Evolutionary conservation across 1,284 basidiomycete genomes (phyloP), one percentile per base, ranked within the genome.

Genomic region (Ceraceosorus bombacis): DNA sequence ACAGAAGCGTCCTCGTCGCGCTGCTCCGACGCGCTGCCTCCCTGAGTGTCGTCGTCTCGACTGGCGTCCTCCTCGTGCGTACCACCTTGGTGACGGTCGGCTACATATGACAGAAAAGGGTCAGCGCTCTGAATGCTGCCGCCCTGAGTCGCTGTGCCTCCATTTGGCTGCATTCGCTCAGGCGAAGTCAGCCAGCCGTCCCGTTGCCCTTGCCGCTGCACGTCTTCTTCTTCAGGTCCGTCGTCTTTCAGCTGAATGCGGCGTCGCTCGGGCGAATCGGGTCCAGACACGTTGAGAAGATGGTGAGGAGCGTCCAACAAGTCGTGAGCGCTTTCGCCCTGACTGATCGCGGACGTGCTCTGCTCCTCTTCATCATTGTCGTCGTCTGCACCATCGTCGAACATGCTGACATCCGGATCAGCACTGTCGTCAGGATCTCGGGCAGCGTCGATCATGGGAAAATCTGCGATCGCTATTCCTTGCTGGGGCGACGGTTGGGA

Each of bases 301-400:
- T 69, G 68, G 53, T 71, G 67, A 39, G 69, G 64, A 51, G 62
- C 62, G 13, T 69, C 63, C 10, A 62, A 40, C 53, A 37, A 10
- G 40, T 41, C 40, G 40, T 41, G 46, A 48, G 2, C 12, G 46
- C 46, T 12, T 48, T 56, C 36, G 41, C 36, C 41, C 41, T 17
- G 53, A 10, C 53, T 10, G 53, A 27, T 41, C 38, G 15, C 17
- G 13, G 39, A 10, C 37, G 37, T 41, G 13, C 12, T 9, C 13
- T 36, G 36, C 9, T 10, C 53, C 53, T 55, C 43, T 9, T 58
- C 56, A 6, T 57, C 58, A 41, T 65, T 64, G 17, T 67, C 58
- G 48, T 62, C 60, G 54, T 64, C 63, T 49, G 58, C 62, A 17
- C 68, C 67, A 15, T 70, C 68, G 36, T 68, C 62, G 43, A 66